These are phyloP conservation scores for Epichloe sibirici DNA, from an alignment of 2,329 filamentous ascomycete species.

Conservation along the genomic window DNA sequence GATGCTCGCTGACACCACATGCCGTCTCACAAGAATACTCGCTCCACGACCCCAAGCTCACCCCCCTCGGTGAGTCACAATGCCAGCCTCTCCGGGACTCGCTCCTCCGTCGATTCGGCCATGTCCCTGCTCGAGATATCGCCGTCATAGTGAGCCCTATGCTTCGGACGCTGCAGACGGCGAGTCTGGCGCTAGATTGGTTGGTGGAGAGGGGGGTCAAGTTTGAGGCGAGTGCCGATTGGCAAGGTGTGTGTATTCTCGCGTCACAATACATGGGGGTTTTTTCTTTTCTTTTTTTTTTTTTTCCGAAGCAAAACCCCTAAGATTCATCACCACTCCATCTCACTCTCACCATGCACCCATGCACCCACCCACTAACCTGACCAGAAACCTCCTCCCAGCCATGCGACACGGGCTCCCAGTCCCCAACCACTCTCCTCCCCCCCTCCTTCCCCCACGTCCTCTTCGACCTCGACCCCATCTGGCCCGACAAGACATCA, in stretches of 20 bases:
- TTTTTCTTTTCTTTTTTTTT: too few relatives aligned
- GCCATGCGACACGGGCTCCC: conserved; percentile 50
- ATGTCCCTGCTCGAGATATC: conserved; percentile 20
- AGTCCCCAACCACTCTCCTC: conserved; percentile 26
- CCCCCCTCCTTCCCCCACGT: conserved; percentile 35
- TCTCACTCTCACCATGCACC: neutral
- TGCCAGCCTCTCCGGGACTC: conserved; percentile 31
- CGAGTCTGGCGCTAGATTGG: conserved; percentile 44
- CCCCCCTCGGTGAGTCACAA: conserved; percentile 36
- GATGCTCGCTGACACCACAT: conserved; percentile 5
- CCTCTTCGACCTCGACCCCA: conserved; percentile 47
- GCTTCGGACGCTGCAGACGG: conserved; percentile 53
- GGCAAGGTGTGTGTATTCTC: conserved; percentile 40
- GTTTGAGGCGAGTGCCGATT: conserved; percentile 45
- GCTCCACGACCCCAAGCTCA: conserved; percentile 39
- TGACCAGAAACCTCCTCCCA: conserved; percentile 37
- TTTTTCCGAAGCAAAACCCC: neutral
- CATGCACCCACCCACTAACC: neutral
- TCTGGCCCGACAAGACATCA: conserved; percentile 51
- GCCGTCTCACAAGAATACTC: conserved; percentile 29
- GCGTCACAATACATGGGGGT: too few relatives aligned
- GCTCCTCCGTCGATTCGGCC: conserved; percentile 26
- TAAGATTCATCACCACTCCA: neutral
- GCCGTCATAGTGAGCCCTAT: conserved; percentile 53
- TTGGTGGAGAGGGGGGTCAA: conserved; percentile 41